phyloP scores from a whole-genome alignment of 139 green algal species.

The Mychonastes homosphaera region DNA sequence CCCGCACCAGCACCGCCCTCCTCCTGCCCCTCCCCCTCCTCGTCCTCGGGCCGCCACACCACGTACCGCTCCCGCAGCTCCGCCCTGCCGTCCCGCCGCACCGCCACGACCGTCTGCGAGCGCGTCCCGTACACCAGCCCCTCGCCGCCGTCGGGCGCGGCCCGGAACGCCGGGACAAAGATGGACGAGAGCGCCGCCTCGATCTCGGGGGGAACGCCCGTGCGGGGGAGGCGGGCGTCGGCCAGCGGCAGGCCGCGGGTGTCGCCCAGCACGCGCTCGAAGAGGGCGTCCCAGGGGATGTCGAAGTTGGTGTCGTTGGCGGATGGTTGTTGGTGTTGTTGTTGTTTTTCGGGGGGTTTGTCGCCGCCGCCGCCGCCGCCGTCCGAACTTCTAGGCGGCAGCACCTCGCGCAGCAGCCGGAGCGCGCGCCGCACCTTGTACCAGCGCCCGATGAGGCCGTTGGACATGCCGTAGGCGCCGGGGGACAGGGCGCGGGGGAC shows the following conservation, averaged over 20 bases:
- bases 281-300: conserved; percentile 28
- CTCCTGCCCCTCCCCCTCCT: too few species aligned
- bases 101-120: conserved; percentile 40
- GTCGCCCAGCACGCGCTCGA: conserved; percentile 21
- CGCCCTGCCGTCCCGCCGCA: conserved; percentile 28
- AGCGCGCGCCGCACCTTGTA: conserved; percentile 36
- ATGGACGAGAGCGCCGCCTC: conserved; percentile 21
- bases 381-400: background rate
- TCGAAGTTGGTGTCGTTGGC: too few species aligned
- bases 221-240: conserved; percentile 17
- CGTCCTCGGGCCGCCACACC: too few species aligned
- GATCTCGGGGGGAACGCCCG: conserved; percentile 23
- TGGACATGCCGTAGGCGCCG: conserved; percentile 32
- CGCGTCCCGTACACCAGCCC: conserved; percentile 51
- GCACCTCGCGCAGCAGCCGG: background rate
- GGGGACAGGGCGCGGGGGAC: too few species aligned
- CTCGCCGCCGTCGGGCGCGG: conserved; percentile 11
- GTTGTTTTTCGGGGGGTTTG: too few species aligned
- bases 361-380: background rate
- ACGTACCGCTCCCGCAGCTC: conserved; percentile 34
- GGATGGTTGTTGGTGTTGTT: too few species aligned
- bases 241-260: background rate
- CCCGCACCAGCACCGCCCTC: too few species aligned
- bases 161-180: conserved; percentile 22
- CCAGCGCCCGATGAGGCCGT: conserved; percentile 40